Evolutionary conservation across 116 monocot genomes (phyloP).

Genomic region (Thalassia testudinum): DNA sequence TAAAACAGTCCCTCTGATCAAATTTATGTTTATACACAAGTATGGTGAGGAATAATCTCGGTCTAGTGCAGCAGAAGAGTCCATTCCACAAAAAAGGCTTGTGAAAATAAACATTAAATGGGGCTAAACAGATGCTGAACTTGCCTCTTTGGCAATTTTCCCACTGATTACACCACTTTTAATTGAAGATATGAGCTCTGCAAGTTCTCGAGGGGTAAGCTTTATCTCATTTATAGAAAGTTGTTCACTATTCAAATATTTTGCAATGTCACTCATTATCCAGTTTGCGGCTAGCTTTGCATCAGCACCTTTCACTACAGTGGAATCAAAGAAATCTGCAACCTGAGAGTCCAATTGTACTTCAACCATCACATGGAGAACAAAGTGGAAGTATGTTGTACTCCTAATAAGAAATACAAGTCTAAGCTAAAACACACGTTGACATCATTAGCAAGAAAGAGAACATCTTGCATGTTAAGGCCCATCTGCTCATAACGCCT

Average conservation of each 20-base stretch:
- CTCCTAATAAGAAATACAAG: neutral
- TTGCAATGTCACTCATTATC: slow-evolving; percentile 99
- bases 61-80: too few species aligned
- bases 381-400: neutral
- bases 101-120: neutral
- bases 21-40: too few species aligned
- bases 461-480: slow-evolving; percentile 90
- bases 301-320: slow-evolving; percentile 71
- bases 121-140: too few species aligned
- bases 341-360: slow-evolving; percentile 48
- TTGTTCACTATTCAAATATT: slow-evolving; percentile 70
- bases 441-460: slow-evolving; percentile 84
- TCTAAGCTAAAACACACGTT: slow-evolving; percentile 22
- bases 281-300: slow-evolving; percentile 92
- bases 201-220: slow-evolving; percentile 67
- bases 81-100: too few species aligned
- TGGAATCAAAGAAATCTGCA: slow-evolving; percentile 74
- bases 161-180: slow-evolving; percentile 87
- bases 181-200: slow-evolving; percentile 81
- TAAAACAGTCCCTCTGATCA: too few species aligned
- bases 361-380: slow-evolving; percentile 1
- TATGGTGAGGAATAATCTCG: too few species aligned
- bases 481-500: slow-evolving; percentile 86
- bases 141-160: slow-evolving; percentile 95
- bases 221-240: slow-evolving; percentile 78